Conservation (phyloP, 768 basidiomycete species). For the Sutorius australiensis region DNA sequence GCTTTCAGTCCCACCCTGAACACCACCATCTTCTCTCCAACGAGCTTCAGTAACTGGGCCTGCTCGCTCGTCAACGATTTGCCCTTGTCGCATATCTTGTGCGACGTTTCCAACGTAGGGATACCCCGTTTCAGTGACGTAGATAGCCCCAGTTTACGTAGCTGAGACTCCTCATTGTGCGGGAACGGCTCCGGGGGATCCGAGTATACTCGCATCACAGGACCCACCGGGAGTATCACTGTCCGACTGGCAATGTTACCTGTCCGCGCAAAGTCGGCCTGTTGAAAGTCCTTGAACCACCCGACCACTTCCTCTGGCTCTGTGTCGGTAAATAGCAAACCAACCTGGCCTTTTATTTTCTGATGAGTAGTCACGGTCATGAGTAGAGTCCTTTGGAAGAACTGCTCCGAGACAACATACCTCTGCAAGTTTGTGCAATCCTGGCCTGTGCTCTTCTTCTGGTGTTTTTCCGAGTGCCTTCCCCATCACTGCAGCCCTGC, state of each 20-base stretch:
- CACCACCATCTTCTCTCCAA: constrained; percentile 84
- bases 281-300: constrained; percentile 91
- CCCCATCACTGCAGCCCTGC: constrained; percentile 85
- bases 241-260: constrained; percentile 77
- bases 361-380: constrained; percentile 30
- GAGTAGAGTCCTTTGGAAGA: constrained; percentile 3
- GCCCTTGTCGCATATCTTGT: constrained; percentile 81
- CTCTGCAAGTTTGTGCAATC: constrained; percentile 74
- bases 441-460: constrained; percentile 81
- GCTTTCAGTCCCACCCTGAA: constrained; percentile 72
- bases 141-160: constrained; percentile 84
- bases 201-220: constrained; percentile 76
- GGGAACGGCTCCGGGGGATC: constrained; percentile 88
- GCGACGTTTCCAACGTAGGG: constrained; percentile 75
- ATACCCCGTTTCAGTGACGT: constrained; percentile 86
- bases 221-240: constrained; percentile 75
- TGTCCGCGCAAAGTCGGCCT: constrained; percentile 87
- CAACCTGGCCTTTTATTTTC: constrained; percentile 95
- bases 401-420: constrained; percentile 42
- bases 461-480: constrained; percentile 87
- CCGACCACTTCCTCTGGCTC: constrained; percentile 87
- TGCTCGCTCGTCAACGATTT: constrained; percentile 80
- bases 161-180: constrained; percentile 95
- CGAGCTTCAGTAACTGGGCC: constrained; percentile 87
- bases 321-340: constrained; percentile 87